phyloP scores from a whole-genome alignment of 345 rosid genomes.

The Raphanus raphanistrum region DNA sequence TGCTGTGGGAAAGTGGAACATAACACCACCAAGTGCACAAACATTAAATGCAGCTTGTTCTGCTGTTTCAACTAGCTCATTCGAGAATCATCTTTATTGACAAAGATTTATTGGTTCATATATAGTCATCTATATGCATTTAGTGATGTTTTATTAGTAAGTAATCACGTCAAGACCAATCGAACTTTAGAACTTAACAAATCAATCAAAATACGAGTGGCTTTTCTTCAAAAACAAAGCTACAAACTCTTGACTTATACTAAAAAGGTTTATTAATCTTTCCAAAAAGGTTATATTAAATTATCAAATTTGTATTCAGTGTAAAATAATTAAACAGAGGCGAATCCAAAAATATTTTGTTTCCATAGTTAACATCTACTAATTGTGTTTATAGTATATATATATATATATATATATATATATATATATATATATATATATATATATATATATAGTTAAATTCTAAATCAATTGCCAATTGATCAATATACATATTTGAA shows the following conservation, averaged over 20 bases:
- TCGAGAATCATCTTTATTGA: constrained; percentile 34
- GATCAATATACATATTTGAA: background rate
- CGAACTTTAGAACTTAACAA: background rate
- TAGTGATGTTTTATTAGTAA: background rate
- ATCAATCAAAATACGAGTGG: background rate
- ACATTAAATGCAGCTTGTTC: constrained; percentile 29
- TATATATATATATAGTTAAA: background rate
- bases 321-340: too few species aligned
- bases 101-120: constrained; percentile 14
- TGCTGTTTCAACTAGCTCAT: background rate
- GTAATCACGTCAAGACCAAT: background rate
- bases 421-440: background rate
- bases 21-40: constrained; percentile 26
- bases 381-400: background rate
- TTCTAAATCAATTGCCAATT: background rate
- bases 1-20: constrained; percentile 31
- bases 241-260: background rate
- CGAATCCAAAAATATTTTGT: too few species aligned
- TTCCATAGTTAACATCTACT: background rate
- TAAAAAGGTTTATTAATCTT: background rate
- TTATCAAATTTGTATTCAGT: too few species aligned
- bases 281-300: background rate
- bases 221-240: background rate
- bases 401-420: background rate
- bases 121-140: background rate